A percentile compares a stretch with the other conserved stretches of the same genome.
These are phyloP conservation scores for Pisolithus orientalis DNA, from an alignment of 768 basidiomycete genomes.

Conservation along the genomic window DNA sequence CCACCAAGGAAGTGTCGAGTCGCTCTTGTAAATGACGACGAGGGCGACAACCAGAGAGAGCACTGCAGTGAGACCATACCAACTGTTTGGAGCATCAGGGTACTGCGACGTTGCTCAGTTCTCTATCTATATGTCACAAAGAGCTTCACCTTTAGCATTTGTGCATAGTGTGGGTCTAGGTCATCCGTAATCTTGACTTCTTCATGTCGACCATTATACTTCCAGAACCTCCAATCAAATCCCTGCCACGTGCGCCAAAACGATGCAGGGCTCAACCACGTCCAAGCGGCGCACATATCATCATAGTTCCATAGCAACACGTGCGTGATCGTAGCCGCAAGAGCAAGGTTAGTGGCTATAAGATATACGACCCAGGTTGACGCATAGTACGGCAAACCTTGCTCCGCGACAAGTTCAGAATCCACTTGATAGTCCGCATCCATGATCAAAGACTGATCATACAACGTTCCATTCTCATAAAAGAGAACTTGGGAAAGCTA, in stretches of 20 bases:
- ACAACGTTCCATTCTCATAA: conserved; percentile 45
- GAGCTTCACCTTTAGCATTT: conserved; percentile 38
- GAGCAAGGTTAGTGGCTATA: conserved; percentile 18
- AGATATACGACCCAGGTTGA: conserved; percentile 18
- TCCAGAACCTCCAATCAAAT: conserved; percentile 37
- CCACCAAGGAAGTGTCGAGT: conserved; percentile 57
- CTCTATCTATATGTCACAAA: conserved; percentile 12
- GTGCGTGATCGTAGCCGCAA: conserved; percentile 46
- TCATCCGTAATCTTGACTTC: conserved; percentile 28
- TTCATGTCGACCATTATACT: conserved; percentile 8
- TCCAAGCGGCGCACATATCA: conserved; percentile 42
- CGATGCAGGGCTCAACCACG: conserved; percentile 34
- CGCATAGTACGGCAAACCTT: conserved; percentile 30
- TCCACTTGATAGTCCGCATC: conserved; percentile 48
- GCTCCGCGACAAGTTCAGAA: conserved; percentile 37
- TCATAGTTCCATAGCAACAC: conserved; percentile 48
- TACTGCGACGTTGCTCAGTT: conserved; percentile 18
- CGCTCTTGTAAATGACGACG: conserved; percentile 27
- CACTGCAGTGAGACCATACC: conserved; percentile 25
- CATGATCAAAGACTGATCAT: conserved; percentile 48
- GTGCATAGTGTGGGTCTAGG: conserved; percentile 49
- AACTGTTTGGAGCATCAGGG: conserved; percentile 26
- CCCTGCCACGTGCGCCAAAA: conserved; percentile 26
- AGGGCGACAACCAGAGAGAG: conserved; percentile 4
- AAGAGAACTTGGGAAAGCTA: conserved; percentile 45